Evolutionary conservation across 345 rosid species (phyloP), one percentile per base, ranked within the genome.

Genomic region (Capsella bursapastoris): DNA sequence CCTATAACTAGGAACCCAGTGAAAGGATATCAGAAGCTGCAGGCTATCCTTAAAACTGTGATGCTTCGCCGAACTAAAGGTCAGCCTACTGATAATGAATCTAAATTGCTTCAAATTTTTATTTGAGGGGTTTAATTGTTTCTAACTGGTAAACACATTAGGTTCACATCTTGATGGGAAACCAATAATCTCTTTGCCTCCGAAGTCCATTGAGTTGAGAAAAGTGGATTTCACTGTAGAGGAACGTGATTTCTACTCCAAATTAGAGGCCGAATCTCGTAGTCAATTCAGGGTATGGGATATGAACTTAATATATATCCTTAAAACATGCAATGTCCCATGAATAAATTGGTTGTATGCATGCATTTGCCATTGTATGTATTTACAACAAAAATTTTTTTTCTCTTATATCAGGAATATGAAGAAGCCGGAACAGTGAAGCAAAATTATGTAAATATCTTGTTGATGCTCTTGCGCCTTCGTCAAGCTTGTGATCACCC

Each of bases 31-130:
- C 78, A 74, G 55, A 91, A 85, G 83, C 85, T 95, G 70, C 97
- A 89, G 80, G 92, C 97, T 75, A 84, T 95, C 72, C 80, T 95
- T 62, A 90, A 90, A 82, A 90, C 97, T 61, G 78, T 91, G 74
- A 91, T 95, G 99, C 89, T 95, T 66, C 99, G 99, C 35, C 96
- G 97, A 49, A 95, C 99, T 51, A 95, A 95, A 86, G 99, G 99
- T 88, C 55, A 79, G 85, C 66, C 25, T 71, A 49, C 57, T 14
- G 65, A 57, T 75, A 37, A 32, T 40, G 35, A 58, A 35, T 40
- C 43, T 50, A 51, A 8, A 43, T 52, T 56, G 41, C 48, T 51
- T 70, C 68, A 47, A 13, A 68, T 57, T 43, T 74, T 64, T 48
- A 8, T 61, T 14, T 29, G 59, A 69, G 72, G 59, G 52, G 29